Percentiles rank a stretch among this genome's conserved stretches.
These are phyloP conservation scores for Geotrichum citri-aurantii DNA, from an alignment of 1,139 yeast species.

Conservation along the genomic window DNA sequence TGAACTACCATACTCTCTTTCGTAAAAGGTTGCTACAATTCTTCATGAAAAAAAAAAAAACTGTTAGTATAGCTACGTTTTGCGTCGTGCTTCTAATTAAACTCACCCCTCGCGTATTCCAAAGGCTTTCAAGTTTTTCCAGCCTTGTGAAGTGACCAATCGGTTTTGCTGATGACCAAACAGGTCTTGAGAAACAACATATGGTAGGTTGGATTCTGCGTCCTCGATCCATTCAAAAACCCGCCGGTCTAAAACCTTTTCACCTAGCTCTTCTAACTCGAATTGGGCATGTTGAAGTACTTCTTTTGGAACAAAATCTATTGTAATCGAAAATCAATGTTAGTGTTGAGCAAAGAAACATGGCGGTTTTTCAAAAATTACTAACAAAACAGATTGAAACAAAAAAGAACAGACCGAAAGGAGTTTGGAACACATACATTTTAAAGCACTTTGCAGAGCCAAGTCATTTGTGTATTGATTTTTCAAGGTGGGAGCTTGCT, in stretches of 20 bases:
- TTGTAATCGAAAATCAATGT: neutral
- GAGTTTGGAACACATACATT: slow-evolving; percentile 9
- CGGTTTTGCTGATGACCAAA: slow-evolving; percentile 29
- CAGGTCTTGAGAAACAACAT: slow-evolving; percentile 29
- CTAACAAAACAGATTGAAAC: neutral
- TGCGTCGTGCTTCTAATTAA: neutral
- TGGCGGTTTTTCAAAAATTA: neutral
- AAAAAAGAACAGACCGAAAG: neutral
- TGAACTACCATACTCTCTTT: slow-evolving; percentile 24
- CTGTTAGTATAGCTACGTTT: too few relatives aligned
- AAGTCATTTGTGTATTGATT: slow-evolving; percentile 28
- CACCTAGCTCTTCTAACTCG: slow-evolving; percentile 27
- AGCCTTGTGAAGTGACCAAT: slow-evolving; percentile 32
- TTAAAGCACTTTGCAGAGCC: slow-evolving; percentile 26
- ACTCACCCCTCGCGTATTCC: slow-evolving; percentile 27
- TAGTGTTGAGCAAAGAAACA: neutral
- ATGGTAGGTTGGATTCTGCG: slow-evolving; percentile 32
- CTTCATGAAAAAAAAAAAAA: neutral
- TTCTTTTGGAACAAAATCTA: slow-evolving; percentile 19
- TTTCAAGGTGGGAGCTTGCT: slow-evolving; percentile 24
- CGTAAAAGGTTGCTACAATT: slow-evolving; percentile 30
- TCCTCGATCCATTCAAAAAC: slow-evolving; percentile 31
- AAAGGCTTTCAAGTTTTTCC: slow-evolving; percentile 29
- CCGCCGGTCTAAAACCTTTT: slow-evolving; percentile 24
- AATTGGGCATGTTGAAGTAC: slow-evolving; percentile 15